Base-by-base conservation (phyloP, 306 rosid species). In the Coriaria nepalensis region DNA sequence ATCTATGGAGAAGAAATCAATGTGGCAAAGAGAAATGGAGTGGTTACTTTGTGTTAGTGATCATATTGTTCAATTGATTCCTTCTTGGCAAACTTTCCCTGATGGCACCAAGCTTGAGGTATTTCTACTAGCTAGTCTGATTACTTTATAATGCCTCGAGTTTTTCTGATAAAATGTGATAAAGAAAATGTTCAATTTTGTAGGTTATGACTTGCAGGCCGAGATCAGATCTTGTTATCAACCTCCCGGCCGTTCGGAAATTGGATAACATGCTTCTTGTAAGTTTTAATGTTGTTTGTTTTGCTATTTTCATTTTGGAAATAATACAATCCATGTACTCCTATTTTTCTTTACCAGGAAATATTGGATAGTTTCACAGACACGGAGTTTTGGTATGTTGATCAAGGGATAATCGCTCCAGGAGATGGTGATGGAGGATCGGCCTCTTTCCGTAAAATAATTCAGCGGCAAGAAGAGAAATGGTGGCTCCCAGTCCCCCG, bases 401-500 rank as follows among this genome's bases (percentile, higher is more conserved):
- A 90, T 59, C 95, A 90, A 79, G 95, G 98, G 45, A 82, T 90
- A 37, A 63, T 75, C 38, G 73, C 94, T 14, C 62, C 74, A 6
- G 92, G 81, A 20, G 73, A 78, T 4, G 85, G 85, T 55, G 92
- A 78, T 4, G 85, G 85, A 53, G 92, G 95, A 13, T 79, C 95
- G 0, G 72, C 74, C 68, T 85, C 98, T 15, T 85, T 85, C 48
- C 90, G 79, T 56, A 84, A 71, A 63, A 54, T 76, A 12, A 46
- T 79, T 48, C 95, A 81, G 45, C 64, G 95, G 57, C 93, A 90
- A 71, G 95, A 90, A 45, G 98, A 90, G 68, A 90, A 90, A 63
- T 90, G 98, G 98, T 85, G 98, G 98, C 84, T 88, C 0, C 95
- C 95, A 0, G 95, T 84, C 7, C 97, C 95, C 4, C 93, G 93